Evolutionary conservation across 306 rosid species (phyloP), one percentile per base, ranked within the genome.

Genomic region (Malus sieversii): DNA sequence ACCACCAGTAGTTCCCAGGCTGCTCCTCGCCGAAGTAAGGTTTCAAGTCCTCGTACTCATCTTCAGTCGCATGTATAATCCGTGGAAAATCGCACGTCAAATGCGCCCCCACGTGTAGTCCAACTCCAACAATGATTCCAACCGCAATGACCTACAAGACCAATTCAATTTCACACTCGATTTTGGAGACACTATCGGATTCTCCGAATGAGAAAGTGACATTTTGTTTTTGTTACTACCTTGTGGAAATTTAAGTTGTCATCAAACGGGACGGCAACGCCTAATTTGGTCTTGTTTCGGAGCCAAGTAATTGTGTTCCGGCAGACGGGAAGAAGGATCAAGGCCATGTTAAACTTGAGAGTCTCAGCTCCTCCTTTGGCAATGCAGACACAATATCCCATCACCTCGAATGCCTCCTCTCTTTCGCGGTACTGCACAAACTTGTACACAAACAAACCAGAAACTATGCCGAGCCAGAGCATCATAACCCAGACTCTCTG

Each of bases 261-360:
- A 18, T 88, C 89, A 10, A 88, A 88, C 6, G 92, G 90, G 18
- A 88, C 90, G 7, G 48, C 84, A 6, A 53, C 72, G 13, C 89
- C 86, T 23, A 85, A 51, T 55, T 84, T 85, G 77, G 92, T 88
- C 75, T 80, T 85, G 85, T 88, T 88, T 35, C 92, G 76, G 42
- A 88, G 92, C 92, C 92, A 88, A 22, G 92, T 88, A 66, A 88
- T 88, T 66, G 92, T 86, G 82, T 88, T 88, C 16, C 92, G 89
- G 71, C 92, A 88, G 38, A 88, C 92, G 0, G 92, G 92, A 18
- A 88, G 67, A 20, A 88, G 25, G 60, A 88, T 86, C 11, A 88
- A 64, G 15, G 92, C 92, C 92, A 84, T 88, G 82, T 88, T 88
- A 80, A 88, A 84, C 45, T 88, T 88, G 29, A 88, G 89, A 20